A percentile compares a stretch with the other conserved stretches of the same genome.
phyloP scores from a whole-genome alignment of 805 yeast genomes.

The Hanseniaspora lachancei region DNA sequence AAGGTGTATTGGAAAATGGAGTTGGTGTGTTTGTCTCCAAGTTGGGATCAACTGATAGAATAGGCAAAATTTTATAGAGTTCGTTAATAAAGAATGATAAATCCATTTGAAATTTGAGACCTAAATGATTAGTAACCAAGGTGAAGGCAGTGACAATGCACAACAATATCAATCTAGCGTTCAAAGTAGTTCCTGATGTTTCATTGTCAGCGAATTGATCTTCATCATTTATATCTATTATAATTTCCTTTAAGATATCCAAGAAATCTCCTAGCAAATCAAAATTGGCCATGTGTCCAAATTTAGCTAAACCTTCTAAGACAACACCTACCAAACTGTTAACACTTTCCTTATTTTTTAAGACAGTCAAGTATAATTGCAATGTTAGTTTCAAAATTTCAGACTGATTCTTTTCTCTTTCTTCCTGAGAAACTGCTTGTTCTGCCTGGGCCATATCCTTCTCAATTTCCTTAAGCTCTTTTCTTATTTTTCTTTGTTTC shows the following conservation, averaged over 20 bases:
- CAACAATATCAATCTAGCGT: constrained; percentile 60
- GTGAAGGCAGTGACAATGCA: constrained; percentile 87
- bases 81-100: constrained; percentile 66
- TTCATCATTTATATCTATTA: constrained; percentile 37
- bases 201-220: constrained; percentile 19
- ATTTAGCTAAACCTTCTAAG: constrained; percentile 78
- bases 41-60: constrained; percentile 64
- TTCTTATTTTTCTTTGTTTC: constrained; percentile 73
- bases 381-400: constrained; percentile 65
- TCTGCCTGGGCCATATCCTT: constrained; percentile 83
- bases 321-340: constrained; percentile 69
- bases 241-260: constrained; percentile 74
- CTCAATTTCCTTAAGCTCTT: constrained; percentile 76
- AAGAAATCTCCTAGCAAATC: constrained; percentile 87
- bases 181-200: constrained; percentile 31
- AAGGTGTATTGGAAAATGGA: constrained; percentile 61
- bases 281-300: constrained; percentile 84
- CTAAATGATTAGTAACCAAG: constrained; percentile 59
- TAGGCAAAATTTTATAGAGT: constrained; percentile 55
- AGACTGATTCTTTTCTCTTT: constrained; percentile 73
- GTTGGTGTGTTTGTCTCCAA: constrained; percentile 36
- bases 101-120: constrained; percentile 65
- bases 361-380: constrained; percentile 61
- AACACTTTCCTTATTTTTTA: constrained; percentile 40
- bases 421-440: constrained; percentile 72